phyloP scores from a whole-genome alignment of 768 basidiomycete species.

The Phaeotremella fagi region DNA sequence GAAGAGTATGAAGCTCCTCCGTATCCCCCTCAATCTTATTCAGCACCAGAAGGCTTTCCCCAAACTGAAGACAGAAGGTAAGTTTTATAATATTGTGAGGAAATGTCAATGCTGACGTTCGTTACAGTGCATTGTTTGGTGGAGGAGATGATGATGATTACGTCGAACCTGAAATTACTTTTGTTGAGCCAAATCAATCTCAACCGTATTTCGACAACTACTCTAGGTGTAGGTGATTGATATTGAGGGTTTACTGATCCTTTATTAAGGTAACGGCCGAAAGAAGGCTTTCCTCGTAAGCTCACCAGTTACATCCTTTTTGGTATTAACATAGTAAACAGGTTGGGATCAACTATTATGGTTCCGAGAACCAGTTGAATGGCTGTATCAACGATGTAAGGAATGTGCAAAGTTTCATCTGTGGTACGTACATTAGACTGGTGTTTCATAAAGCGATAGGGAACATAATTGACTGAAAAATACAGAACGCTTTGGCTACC shows the following conservation, averaged over 20 bases:
- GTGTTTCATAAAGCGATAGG: no score
- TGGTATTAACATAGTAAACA: conserved; percentile 38
- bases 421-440: conserved; percentile 17
- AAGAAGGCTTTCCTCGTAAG: conserved; percentile 79
- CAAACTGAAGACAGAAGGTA: neutral
- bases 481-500: conserved; percentile 63
- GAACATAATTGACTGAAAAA: conserved; percentile 39
- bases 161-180: no score
- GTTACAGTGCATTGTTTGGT: neutral
- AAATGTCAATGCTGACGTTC: neutral
- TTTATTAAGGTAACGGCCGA: conserved; percentile 59
- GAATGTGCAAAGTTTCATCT: conserved; percentile 66
- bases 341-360: conserved; percentile 79
- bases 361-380: conserved; percentile 59
- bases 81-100: neutral
- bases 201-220: no score
- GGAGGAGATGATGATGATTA: neutral
- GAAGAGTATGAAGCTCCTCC: neutral
- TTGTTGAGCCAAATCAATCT: no score
- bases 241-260: no score
- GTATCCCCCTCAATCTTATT: neutral
- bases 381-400: conserved; percentile 90
- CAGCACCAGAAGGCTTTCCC: neutral
- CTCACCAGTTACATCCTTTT: neutral
- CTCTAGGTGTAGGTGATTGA: no score